Evolutionary conservation across 1,284 basidiomycete species (phyloP).

Genomic region (Papiliotrema terrestris): DNA sequence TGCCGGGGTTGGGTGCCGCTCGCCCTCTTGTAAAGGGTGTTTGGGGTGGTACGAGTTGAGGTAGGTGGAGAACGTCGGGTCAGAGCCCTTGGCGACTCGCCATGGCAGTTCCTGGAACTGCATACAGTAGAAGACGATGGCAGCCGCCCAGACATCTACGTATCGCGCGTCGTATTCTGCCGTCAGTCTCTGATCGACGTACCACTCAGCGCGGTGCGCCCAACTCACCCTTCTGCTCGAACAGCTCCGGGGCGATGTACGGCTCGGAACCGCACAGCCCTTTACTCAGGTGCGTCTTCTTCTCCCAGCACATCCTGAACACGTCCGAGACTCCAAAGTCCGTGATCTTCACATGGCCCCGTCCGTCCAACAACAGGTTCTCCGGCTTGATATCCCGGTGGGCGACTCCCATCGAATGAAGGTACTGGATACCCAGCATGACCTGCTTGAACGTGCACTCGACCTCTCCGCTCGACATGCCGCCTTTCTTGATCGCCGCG

Average conservation of each 20-base stretch:
- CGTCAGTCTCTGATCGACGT: slow-evolving; percentile 5
- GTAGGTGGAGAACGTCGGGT: slow-evolving; percentile 81
- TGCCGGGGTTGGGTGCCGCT: slow-evolving; percentile 30
- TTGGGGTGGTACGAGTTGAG: slow-evolving; percentile 57
- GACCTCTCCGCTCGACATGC: slow-evolving; percentile 90
- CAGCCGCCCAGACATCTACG: slow-evolving; percentile 97
- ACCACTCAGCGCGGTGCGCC: background rate
- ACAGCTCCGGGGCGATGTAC: slow-evolving; percentile 98
- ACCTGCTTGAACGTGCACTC: slow-evolving; percentile 99
- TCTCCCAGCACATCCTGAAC: slow-evolving; percentile 96
- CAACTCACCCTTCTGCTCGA: slow-evolving; percentile 85
- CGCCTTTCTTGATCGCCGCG: slow-evolving; percentile 95
- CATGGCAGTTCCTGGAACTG: slow-evolving; percentile 96
- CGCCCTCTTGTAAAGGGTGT: slow-evolving; percentile 5
- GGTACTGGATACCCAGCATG: slow-evolving; percentile 77
- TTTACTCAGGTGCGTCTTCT: slow-evolving; percentile 93
- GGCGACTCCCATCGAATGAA: slow-evolving; percentile 93
- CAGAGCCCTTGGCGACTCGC: slow-evolving; percentile 84
- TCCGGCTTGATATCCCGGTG: slow-evolving; percentile 98
- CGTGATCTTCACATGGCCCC: slow-evolving; percentile 96
- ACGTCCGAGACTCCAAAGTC: slow-evolving; percentile 99
- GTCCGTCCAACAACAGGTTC: slow-evolving; percentile 89
- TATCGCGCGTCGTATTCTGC: slow-evolving; percentile 94
- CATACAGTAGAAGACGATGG: slow-evolving; percentile 96
- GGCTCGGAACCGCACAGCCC: slow-evolving; percentile 96